Base-by-base conservation (phyloP, 2,329 filamentous ascomycete genomes). In the Aspergillus calidoustus region DNA sequence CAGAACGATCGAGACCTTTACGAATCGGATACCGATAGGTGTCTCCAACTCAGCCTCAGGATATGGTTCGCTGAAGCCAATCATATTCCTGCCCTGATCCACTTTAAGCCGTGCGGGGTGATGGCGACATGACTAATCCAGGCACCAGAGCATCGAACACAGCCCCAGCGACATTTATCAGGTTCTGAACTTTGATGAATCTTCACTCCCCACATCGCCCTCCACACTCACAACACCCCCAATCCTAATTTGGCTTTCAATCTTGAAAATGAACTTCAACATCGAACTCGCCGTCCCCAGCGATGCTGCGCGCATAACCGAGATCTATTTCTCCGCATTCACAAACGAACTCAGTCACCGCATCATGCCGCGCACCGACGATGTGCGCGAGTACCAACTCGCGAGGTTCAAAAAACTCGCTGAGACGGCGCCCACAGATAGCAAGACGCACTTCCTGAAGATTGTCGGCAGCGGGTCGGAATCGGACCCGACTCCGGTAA, bases 311-410 rank as follows among this genome's bases (percentile, higher is more conserved):
- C 41, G 51, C 7, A 8, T 60, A 3, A 28, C 57, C 2, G 61
- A 57, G 3, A 34, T 60, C 6, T 63, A 60, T 19, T 22, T 60
- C 30, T n/a, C 41, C 9, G 34, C 57, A 19, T 63, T 63, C 22
- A 54, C 54, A 1, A 55, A 60, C 34, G 30, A 41, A 6, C 60
- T 65, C 50, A 65, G 49, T 51, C 44, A 30, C 5, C 63, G 63
- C 19, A 22, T 65, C 15, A 58, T 61, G 7, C 63, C 60, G 1
- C 30, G 17, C 15, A 63, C 57, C 9, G 44, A 54, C 4, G 63
- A 63, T 7, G 57, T 60, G 5, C 57, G 54, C 1, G 56, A n/a
- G 3, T 65, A 56, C 51, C 54, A 38, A 28, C 43, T 47, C 1
- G 31, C 57, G 11, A 19, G 38, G 13, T 65, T 63, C 52, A 23